Evolutionary conservation across 2,329 filamentous ascomycete species (phyloP).

Genomic region (Exophiala dermatitidis): DNA sequence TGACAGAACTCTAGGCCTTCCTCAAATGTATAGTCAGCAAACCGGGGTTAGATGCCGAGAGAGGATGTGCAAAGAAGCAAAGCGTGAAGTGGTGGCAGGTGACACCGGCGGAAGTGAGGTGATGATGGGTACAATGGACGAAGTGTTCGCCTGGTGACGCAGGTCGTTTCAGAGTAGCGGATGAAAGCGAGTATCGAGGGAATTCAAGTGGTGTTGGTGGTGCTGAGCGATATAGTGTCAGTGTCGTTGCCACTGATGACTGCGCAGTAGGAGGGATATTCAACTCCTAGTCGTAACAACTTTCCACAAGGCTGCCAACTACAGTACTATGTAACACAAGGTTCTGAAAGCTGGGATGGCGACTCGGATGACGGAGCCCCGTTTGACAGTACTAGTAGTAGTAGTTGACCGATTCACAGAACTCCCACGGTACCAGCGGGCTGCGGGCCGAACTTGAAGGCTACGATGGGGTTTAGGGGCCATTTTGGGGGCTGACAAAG

Average conservation of each 20-base stretch:
- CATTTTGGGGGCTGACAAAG: neutral
- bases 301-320: no score
- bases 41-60: neutral
- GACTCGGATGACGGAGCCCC: no score
- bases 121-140: neutral
- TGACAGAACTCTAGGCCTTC: no score
- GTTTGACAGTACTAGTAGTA: no score
- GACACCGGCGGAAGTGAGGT: neutral
- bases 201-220: neutral
- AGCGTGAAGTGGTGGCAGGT: neutral
- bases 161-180: neutral
- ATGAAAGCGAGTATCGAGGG: neutral
- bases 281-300: no score
- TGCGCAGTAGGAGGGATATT: neutral
- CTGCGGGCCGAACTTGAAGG: neutral
- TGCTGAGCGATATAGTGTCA: neutral
- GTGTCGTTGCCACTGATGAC: neutral
- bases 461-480: neutral
- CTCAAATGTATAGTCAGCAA: neutral
- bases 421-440: no score
- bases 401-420: no score
- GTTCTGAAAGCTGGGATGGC: no score
- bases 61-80: neutral
- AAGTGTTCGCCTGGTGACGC: neutral
- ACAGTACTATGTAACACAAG: no score